Percentiles rank a stretch among this genome's conserved stretches.
phyloP scores from a whole-genome alignment of 2,329 filamentous ascomycete species.

The Sordariomycetes sp. region DNA sequence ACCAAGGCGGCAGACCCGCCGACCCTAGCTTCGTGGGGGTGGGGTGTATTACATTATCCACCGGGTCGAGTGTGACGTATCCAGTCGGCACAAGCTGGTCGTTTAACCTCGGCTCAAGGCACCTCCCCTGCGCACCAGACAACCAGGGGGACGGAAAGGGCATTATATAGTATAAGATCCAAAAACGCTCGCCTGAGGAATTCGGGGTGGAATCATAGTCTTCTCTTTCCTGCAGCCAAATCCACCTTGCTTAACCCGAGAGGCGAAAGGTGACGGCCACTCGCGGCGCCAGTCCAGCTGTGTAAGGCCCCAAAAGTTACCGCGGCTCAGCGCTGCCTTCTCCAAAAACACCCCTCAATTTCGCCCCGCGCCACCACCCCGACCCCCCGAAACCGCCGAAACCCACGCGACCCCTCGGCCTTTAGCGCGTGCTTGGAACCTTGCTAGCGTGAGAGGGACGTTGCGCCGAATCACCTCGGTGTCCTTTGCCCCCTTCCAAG shows the following conservation, averaged over 20 bases:
- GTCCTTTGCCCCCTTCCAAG: not conserved
- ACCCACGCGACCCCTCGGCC: not conserved
- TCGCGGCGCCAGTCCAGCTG: too few species aligned
- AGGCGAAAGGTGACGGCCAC: too few species aligned
- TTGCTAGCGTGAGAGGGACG: too few species aligned
- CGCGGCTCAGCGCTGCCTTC: not conserved
- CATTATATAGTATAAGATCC: not conserved
- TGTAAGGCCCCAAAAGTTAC: not conserved
- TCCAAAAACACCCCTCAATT: not conserved
- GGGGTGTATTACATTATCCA: not conserved
- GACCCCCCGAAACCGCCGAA: not conserved
- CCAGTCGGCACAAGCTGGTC: not conserved
- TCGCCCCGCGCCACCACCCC: not conserved
- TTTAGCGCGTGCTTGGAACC: not conserved
- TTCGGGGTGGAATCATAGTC: too few species aligned
- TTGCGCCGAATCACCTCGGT: too few species aligned
- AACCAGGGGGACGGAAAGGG: not conserved
- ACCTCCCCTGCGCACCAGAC: not conserved
- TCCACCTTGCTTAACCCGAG: too few species aligned
- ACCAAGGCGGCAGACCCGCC: not conserved
- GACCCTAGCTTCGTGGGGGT: not conserved
- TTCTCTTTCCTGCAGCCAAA: too few species aligned
- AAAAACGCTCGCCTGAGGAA: too few species aligned
- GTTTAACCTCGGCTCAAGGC: not conserved
- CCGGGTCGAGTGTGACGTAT: not conserved